phyloP scores from a whole-genome alignment of 768 basidiomycete genomes.

The Lepiota brunneoincarnata region DNA sequence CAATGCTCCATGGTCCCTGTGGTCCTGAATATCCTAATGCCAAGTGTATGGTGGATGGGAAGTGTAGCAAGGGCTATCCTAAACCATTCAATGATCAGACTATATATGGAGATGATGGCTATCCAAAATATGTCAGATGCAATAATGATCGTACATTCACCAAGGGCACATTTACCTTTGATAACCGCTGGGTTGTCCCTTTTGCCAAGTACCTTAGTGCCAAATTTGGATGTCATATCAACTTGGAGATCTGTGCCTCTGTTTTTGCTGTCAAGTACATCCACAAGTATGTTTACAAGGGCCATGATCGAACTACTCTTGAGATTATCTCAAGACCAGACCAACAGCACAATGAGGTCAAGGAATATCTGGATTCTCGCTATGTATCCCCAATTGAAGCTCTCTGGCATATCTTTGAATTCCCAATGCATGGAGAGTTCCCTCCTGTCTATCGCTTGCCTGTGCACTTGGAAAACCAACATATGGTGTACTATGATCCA shows the following conservation, averaged over 20 bases:
- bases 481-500: slow-evolving; percentile 33
- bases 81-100: slow-evolving; percentile 35
- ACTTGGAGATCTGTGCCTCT: slow-evolving; percentile 39
- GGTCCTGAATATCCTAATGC: slow-evolving; percentile 28
- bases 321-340: slow-evolving; percentile 28
- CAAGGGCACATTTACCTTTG: slow-evolving; percentile 1
- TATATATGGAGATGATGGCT: slow-evolving; percentile 33
- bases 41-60: slow-evolving; percentile 38
- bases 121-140: slow-evolving; percentile 33
- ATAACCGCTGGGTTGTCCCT: too few species aligned
- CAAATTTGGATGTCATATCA: slow-evolving; percentile 45
- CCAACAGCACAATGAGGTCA: slow-evolving; percentile 34
- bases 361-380: slow-evolving; percentile 30
- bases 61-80: slow-evolving; percentile 43
- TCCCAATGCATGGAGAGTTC: too few species aligned
- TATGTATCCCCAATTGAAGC: too few species aligned
- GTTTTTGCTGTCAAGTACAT: slow-evolving; percentile 42
- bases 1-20: too few species aligned
- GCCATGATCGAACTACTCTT: slow-evolving; percentile 38
- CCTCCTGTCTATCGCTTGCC: slow-evolving; percentile 34
- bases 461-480: slow-evolving; percentile 40
- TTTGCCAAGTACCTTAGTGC: slow-evolving; percentile 28
- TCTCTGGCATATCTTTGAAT: too few species aligned
- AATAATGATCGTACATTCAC: slow-evolving; percentile 29
- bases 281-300: slow-evolving; percentile 51